phyloP scores from a whole-genome alignment of 495 filamentous ascomycete genomes.

The Talaromyces proteolyticus region DNA sequence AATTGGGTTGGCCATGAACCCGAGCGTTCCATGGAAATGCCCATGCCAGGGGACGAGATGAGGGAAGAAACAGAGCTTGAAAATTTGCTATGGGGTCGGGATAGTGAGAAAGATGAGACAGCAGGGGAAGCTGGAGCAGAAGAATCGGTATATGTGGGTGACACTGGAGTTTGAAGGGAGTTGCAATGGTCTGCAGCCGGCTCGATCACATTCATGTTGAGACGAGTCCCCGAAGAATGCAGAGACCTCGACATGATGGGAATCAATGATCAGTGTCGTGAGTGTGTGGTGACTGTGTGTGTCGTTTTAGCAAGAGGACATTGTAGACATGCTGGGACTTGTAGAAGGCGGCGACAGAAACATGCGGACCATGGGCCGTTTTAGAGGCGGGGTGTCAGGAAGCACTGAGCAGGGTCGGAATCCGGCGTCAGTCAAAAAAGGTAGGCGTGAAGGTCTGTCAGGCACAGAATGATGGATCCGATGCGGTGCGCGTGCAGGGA shows the following conservation, averaged over 20 bases:
- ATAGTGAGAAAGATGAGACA: constrained; percentile 31
- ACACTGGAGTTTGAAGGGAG: not conserved
- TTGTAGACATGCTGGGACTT: too few species aligned
- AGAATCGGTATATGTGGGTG: constrained; percentile 13
- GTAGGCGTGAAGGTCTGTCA: too few species aligned
- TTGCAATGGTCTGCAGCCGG: not conserved
- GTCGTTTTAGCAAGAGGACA: too few species aligned
- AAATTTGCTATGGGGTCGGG: constrained; percentile 20
- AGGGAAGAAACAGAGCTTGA: constrained; percentile 59
- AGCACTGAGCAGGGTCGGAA: too few species aligned
- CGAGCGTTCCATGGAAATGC: constrained; percentile 45
- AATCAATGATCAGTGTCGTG: too few species aligned
- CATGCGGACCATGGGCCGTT: too few species aligned
- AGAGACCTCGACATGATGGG: not conserved
- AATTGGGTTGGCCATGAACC: constrained; percentile 34
- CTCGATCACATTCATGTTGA: constrained; percentile 1
- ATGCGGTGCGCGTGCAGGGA: too few species aligned
- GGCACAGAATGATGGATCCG: too few species aligned
- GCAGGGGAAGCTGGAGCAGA: constrained; percentile 41
- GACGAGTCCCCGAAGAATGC: not conserved
- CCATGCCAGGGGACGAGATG: constrained; percentile 43
- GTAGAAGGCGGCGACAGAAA: too few species aligned
- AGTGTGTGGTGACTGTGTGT: too few species aligned
- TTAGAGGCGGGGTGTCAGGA: too few species aligned
- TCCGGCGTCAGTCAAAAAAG: too few species aligned